Base-by-base conservation (phyloP, 2,329 filamentous ascomycete genomes). In the Colletotrichum musicola region DNA sequence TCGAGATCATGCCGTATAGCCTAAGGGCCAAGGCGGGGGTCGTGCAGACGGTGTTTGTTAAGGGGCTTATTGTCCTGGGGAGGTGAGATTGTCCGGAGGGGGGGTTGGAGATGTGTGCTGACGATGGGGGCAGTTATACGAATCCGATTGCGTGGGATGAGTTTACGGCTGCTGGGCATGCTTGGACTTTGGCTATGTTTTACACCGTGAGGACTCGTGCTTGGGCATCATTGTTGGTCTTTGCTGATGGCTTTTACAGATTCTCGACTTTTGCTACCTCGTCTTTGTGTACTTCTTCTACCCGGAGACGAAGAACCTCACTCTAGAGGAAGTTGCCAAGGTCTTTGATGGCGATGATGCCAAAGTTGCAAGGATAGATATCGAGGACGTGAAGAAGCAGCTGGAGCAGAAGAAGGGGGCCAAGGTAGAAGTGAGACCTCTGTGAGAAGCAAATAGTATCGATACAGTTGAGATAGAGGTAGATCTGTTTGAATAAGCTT, bases 171-270 rank as follows among this genome's bases (percentile, higher is more conserved):
- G 27, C 56, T 18, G 56, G 56, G 0, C 54, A 53, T 20, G 56
- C 18, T n/a, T 62, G 27, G 49, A 16, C 16, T 2, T 20, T 54
- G 3, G 56, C 62, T 1, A 47, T 47, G 54, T 53, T 60, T 14
- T 46, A 64, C 6, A 60, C 53, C 1, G 35, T 53, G 13, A 22
- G 53, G 27, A 4, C 27, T 30, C 1, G 9, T 4, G 9, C 27
- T 9, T 6, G 9, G 18, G 6, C 6, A 0, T 1, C 1, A 4
- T 16, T 49, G 4, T 1, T 7, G 9, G n/a, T 4, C 10, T 16
- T 13, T 9, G 12, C 6, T 9, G 4, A 5, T 13, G 44, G 10
- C 1, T 10, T 22, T 1, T 4, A 4, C 3, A 47, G 47, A 64
- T 64, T 22, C 16, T 27, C 12, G 27, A 61, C 16, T 60, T 47